Base-by-base conservation (phyloP, 352 stramenopile genomes). In the Thalassiosira livingstoniorum region DNA sequence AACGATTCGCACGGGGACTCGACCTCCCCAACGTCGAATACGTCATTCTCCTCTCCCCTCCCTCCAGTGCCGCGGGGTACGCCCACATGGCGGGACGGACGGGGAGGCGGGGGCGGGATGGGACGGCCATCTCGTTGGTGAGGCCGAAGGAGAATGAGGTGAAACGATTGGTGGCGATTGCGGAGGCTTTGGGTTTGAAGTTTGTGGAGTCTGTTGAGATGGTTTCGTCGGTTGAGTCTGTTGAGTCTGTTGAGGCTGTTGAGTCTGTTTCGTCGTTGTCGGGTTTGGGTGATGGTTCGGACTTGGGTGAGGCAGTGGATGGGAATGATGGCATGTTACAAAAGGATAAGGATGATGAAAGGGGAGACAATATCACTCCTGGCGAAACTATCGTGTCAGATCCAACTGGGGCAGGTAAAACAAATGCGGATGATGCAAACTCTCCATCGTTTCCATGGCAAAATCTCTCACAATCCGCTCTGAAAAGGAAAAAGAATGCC, bases 1-100 rank as follows among this genome's bases (percentile, higher is more conserved):
- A 92, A 83, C 81, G 81, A 45, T 87, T 93, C 45, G 88, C 80
- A 18, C 80, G 88, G n/a, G 88, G 88, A 39, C 51, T 93, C 18
- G 88, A 93, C 74, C 69, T 93, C 7, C 73, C 72, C n/a, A 37
- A 87, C 64, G 75, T 93, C 3, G 60, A 78, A 55, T 90, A 89
- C 58, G 88, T 93, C 2, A 75, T 85, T 11, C 71, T 93, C 32
- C 58, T 87, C 5, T 77, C 77, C 1, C 78, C 80, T 27, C 86
- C 86, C 39, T 88, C 80, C 0, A 90, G 81, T 80, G 75, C 83
- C 13, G 86, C 86, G 4, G 76, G 75, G 1, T 93, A 93, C 67
- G 68, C 84, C 15, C 88, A 93, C 72, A 84, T 91, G 72, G 74
- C 86, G 4, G 88, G 88, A 55, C 73, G 88, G 2, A 93, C 88